Percentiles rank a stretch among this genome's conserved stretches.
phyloP scores from a whole-genome alignment of 2,329 filamentous ascomycete species.

The Pleurostoma richardsiae region DNA sequence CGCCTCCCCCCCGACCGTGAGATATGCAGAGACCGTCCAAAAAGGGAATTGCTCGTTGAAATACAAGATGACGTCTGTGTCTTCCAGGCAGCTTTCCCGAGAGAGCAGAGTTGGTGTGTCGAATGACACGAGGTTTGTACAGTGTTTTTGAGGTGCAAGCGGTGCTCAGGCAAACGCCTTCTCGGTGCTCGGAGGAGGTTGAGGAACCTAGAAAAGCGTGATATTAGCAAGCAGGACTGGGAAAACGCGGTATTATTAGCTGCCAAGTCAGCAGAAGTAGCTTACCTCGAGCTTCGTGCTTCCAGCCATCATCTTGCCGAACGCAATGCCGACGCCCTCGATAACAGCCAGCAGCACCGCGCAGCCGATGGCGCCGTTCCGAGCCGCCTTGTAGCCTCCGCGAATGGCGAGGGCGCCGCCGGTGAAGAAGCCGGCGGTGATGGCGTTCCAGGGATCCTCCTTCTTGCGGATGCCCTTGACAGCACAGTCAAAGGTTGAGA shows the following conservation, averaged over 20 bases:
- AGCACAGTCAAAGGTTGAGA: constrained; percentile 93
- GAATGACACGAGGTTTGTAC: neutral
- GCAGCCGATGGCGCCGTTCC: constrained; percentile 95
- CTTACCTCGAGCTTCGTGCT: constrained; percentile 76
- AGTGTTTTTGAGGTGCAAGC: neutral
- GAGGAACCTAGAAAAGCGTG: constrained; percentile 3
- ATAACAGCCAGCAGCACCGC: constrained; percentile 92
- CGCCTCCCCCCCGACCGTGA: constrained; percentile 3
- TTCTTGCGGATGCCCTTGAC: constrained; percentile 93
- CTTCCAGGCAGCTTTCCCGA: constrained; percentile 1
- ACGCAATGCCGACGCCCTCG: constrained; percentile 93
- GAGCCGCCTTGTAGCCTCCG: constrained; percentile 84
- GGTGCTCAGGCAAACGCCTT: constrained; percentile 4
- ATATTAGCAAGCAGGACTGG: too few relatives aligned
- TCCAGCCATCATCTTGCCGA: constrained; percentile 90
- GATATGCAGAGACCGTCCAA: constrained; percentile 8
- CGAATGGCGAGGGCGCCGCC: constrained; percentile 87
- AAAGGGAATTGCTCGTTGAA: neutral
- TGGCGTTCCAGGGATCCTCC: constrained; percentile 97
- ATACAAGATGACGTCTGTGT: constrained; percentile 2
- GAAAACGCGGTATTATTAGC: too few relatives aligned
- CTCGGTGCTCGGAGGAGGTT: constrained; percentile 4
- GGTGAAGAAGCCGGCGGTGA: constrained; percentile 96
- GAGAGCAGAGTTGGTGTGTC: constrained; percentile 6
- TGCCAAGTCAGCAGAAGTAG: constrained; percentile 3